Conservation (phyloP, 257 asterid genomes). For the Solanum appendiculatum region DNA sequence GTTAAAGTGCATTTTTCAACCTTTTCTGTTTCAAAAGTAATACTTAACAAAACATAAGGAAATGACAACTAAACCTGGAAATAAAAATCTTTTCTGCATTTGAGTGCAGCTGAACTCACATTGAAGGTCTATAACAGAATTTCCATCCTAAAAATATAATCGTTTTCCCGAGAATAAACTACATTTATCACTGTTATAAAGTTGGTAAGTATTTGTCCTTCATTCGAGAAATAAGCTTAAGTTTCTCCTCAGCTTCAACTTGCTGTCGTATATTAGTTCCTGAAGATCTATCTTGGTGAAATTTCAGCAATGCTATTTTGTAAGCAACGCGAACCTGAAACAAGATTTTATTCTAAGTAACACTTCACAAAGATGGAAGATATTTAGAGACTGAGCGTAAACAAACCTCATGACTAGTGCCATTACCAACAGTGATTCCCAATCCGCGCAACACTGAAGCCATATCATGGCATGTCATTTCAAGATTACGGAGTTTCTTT, state of each 20-base stretch:
- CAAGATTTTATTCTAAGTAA: background rate
- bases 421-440: conserved; percentile 38
- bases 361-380: background rate
- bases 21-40: too few species aligned
- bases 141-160: too few species aligned
- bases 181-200: background rate
- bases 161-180: too few species aligned
- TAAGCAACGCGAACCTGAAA: conserved; percentile 77
- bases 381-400: background rate
- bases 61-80: too few species aligned
- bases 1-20: too few species aligned
- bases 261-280: conserved; percentile 52
- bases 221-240: conserved; percentile 73
- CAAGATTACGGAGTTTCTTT: conserved; percentile 47
- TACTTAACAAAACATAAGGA: too few species aligned
- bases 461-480: conserved; percentile 51
- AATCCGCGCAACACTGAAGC: conserved; percentile 55
- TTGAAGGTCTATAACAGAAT: too few species aligned
- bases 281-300: conserved; percentile 84
- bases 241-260: conserved; percentile 94
- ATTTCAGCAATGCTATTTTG: conserved; percentile 58
- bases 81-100: too few species aligned
- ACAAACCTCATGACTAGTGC: conserved; percentile 57
- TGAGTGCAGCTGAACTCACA: too few species aligned
- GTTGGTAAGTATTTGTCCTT: conserved; percentile 47